phyloP scores from a whole-genome alignment of 1,284 basidiomycete species.

The Grifola frondosa region DNA sequence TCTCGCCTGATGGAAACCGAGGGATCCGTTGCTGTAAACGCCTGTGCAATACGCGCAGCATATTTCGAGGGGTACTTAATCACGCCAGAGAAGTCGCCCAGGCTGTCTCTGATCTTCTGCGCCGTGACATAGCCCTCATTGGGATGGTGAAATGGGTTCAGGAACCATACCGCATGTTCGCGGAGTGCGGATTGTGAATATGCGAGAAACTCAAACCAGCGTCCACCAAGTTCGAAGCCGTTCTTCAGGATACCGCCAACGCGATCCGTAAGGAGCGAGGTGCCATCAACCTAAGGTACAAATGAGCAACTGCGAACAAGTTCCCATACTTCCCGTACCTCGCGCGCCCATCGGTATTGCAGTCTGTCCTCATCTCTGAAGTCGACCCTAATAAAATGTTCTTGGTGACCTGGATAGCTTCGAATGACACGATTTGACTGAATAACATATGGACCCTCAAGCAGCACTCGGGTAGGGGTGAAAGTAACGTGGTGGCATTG shows the following conservation, averaged over 20 bases:
- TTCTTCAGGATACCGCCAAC: constrained; percentile 63
- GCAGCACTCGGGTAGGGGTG: constrained; percentile 65
- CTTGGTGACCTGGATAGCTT: constrained; percentile 53
- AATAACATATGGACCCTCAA: constrained; percentile 71
- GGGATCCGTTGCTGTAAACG: constrained; percentile 78
- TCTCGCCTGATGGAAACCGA: constrained; percentile 54
- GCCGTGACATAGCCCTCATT: constrained; percentile 46
- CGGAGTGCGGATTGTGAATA: constrained; percentile 73
- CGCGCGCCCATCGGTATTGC: constrained; percentile 63
- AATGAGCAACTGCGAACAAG: too few species aligned
- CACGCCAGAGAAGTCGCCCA: constrained; percentile 66
- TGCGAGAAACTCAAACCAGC: constrained; percentile 69
- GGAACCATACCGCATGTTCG: constrained; percentile 77
- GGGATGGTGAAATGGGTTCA: constrained; percentile 56
- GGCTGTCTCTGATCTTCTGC: constrained; percentile 52
- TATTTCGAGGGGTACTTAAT: constrained; percentile 69
- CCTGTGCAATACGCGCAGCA: constrained; percentile 79
- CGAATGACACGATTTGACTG: constrained; percentile 70
- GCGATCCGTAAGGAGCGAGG: constrained; percentile 53
- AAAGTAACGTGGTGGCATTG: constrained; percentile 66
- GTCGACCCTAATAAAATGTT: constrained; percentile 73
- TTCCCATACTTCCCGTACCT: constrained; percentile 33
- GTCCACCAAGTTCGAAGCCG: constrained; percentile 69
- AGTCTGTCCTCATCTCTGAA: constrained; percentile 77
- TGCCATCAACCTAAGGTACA: constrained; percentile 46